These are phyloP conservation scores for Penicillium alfredii DNA, from an alignment of 495 filamentous ascomycete species.

Conservation along the genomic window DNA sequence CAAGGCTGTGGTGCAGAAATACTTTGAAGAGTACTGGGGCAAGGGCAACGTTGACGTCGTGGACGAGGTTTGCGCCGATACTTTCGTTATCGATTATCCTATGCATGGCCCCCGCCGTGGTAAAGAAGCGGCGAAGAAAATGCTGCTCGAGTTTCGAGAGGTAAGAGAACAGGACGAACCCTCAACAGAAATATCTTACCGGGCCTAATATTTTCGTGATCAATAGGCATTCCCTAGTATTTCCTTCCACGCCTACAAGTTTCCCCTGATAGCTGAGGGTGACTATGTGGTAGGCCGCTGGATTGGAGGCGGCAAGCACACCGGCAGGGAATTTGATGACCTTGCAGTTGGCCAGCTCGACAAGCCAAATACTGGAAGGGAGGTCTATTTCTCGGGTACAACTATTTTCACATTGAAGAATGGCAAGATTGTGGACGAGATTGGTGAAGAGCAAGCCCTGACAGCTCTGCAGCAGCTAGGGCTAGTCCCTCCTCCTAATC, in stretches of 20 bases:
- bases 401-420: constrained; percentile 9
- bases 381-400: constrained; percentile 9
- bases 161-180: too few species aligned
- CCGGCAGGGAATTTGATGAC: constrained; percentile 8
- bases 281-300: constrained; percentile 10
- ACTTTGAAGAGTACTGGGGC: too few species aligned
- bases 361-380: constrained; percentile 7
- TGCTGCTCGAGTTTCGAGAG: too few species aligned
- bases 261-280: constrained; percentile 10
- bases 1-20: too few species aligned
- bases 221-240: constrained; percentile 5
- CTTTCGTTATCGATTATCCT: too few species aligned
- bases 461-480: constrained; percentile 9
- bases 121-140: too few species aligned
- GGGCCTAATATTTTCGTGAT: too few species aligned
- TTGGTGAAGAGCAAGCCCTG: constrained; percentile 6
- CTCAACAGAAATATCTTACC: too few species aligned
- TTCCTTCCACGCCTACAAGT: constrained; percentile 4
- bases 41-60: too few species aligned
- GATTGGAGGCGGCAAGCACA: constrained; percentile 11
- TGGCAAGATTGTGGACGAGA: constrained; percentile 10
- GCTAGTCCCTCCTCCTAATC: constrained; percentile 2
- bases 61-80: too few species aligned
- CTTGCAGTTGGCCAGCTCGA: constrained; percentile 3
- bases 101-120: too few species aligned